These are phyloP conservation scores for Corylus heterophylla DNA, from an alignment of 306 rosid genomes.

Conservation along the genomic window DNA sequence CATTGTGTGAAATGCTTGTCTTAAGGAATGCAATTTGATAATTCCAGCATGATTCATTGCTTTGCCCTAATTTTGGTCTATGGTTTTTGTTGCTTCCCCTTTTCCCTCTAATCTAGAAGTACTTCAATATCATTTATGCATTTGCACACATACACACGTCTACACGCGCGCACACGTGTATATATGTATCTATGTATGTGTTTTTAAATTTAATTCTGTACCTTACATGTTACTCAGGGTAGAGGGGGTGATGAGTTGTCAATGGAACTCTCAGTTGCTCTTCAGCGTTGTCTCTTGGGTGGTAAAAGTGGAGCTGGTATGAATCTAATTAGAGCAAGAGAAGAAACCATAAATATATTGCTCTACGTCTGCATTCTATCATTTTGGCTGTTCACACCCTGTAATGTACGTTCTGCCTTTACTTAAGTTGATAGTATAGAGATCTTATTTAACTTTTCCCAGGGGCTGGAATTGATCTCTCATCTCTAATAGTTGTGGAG, in stretches of 20 bases:
- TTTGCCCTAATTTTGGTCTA: background rate
- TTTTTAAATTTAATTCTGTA: background rate
- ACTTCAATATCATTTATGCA: background rate
- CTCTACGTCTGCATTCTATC: slow-evolving; percentile 9
- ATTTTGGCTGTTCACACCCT: background rate
- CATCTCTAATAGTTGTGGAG: slow-evolving; percentile 64
- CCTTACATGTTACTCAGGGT: slow-evolving; percentile 45
- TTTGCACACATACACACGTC: background rate
- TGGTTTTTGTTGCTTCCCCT: background rate
- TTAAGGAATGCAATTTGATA: background rate
- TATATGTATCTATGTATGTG: background rate
- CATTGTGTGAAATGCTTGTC: background rate
- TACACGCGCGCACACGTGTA: background rate
- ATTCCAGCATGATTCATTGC: background rate
- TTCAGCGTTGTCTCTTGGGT: slow-evolving; percentile 75
- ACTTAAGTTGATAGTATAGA: slow-evolving; percentile 11
- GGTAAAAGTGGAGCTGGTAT: slow-evolving; percentile 82
- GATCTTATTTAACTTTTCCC: slow-evolving; percentile 10
- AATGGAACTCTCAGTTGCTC: slow-evolving; percentile 64
- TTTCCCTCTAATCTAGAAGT: slow-evolving; percentile 12
- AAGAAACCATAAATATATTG: background rate
- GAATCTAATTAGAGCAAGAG: slow-evolving; percentile 18
- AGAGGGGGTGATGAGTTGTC: slow-evolving; percentile 92
- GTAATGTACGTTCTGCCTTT: slow-evolving; percentile 5
- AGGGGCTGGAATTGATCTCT: slow-evolving; percentile 88